A percentile compares a stretch with the other conserved stretches of the same genome.
Evolutionary conservation across 768 basidiomycete species (phyloP).

Genomic region (Calocera cornea): DNA sequence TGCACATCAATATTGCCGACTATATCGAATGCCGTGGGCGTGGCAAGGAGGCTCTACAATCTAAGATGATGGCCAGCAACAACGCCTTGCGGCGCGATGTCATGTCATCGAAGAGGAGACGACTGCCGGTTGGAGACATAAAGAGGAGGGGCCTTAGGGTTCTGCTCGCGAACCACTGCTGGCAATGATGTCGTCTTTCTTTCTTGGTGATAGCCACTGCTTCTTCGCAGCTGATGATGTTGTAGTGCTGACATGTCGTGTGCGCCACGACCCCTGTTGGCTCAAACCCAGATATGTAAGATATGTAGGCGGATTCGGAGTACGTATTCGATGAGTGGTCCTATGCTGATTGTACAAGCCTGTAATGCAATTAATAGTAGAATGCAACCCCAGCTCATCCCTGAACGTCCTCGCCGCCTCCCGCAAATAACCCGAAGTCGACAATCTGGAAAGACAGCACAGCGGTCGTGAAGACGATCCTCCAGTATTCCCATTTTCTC

Average conservation of each 20-base stretch:
- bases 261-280: not conserved
- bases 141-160: slow-evolving; percentile 1
- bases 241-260: not conserved
- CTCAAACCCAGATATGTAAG: not conserved
- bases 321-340: not conserved
- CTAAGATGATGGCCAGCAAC: not conserved
- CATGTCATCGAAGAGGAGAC: not conserved
- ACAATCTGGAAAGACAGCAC: slow-evolving; percentile 48
- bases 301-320: not conserved
- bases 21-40: not conserved
- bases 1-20: slow-evolving; percentile 1
- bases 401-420: not conserved
- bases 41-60: not conserved
- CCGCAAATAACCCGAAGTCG: slow-evolving; percentile 54
- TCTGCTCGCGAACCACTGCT: slow-evolving; percentile 1
- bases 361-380: slow-evolving; percentile 1
- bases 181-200: not conserved
- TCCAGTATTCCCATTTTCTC: slow-evolving; percentile 27
- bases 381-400: not conserved
- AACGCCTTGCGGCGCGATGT: not conserved
- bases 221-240: not conserved
- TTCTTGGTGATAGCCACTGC: not conserved
- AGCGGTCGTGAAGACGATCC: slow-evolving; percentile 40
- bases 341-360: not conserved
- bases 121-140: not conserved